Evolutionary conservation across 192 early-diverging fungal genomes (phyloP), one percentile per base, ranked within the genome.

Genomic region (Nowakowskiella sp.): DNA sequence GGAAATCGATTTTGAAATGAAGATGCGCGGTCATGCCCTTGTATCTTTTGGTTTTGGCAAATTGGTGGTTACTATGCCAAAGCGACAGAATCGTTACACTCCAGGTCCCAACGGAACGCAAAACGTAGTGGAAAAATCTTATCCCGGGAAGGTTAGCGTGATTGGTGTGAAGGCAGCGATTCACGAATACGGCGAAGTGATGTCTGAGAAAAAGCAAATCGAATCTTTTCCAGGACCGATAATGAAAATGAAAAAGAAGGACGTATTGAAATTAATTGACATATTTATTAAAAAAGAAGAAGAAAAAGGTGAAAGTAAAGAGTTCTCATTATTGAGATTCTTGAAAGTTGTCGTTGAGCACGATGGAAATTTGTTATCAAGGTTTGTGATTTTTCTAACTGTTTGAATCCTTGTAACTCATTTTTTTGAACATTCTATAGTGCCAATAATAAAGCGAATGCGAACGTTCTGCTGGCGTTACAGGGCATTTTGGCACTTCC

Each of bases 351-450:
- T 78, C 53, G 55, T 86, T 31, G 84, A 87, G 44, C 47, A 71
- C 23, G 84, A 88, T n/a, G 85, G 82, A 6, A 30, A 56, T 3
- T 49, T 87, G 21, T 58, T 76, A 44, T 58, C 67, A 77, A 78
- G 68, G 73, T 70, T 23, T 21, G 22, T 36, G 34, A 31, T 31
- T 30, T 26, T 42, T 54, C 33, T 16, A 4, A 23, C n/a, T 39
- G 58, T 34, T 25, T 32, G 10, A 63, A 16, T 25, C 22, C 39
- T 55, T 65, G 32, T 61, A 6, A 28, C 16, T 70, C 21, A 39
- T 28, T 13, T 10, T 31, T 33, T 21, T 8, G 4, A 9, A 13
- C 2, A 34, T 42, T 29, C 13, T 24, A 26, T 25, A 29, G 45
- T 22, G 29, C 21, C n/a, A 8, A 26, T 34, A 31, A 50, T 52